These are phyloP conservation scores for Candida vaughaniae DNA, from an alignment of 805 yeast genomes.

Conservation along the genomic window DNA sequence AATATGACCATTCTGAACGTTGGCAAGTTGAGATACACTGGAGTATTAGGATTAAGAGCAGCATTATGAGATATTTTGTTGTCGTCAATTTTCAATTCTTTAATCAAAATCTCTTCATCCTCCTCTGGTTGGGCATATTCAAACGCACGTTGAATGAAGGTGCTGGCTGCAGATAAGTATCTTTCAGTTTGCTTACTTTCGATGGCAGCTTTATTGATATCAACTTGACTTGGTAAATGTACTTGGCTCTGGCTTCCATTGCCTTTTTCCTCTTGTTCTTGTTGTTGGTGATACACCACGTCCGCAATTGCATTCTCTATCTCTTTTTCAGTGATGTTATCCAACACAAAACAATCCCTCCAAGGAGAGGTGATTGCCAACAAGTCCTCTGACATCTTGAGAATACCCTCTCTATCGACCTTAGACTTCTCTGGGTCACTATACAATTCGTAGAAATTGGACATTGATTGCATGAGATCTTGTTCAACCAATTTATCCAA, in stretches of 20 bases:
- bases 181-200: conserved; percentile 70
- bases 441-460: conserved; percentile 76
- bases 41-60: conserved; percentile 78
- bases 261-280: conserved; percentile 13
- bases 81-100: conserved; percentile 37
- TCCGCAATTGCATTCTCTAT: conserved; percentile 71
- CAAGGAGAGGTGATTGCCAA: conserved; percentile 81
- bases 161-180: conserved; percentile 83
- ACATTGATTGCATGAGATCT: conserved; percentile 75
- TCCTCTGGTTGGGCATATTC: conserved; percentile 82
- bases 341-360: conserved; percentile 70
- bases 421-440: conserved; percentile 56
- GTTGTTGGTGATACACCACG: conserved; percentile 46
- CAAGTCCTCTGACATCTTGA: conserved; percentile 84
- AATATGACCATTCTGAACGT: conserved; percentile 92
- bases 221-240: conserved; percentile 56
- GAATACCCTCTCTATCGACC: conserved; percentile 74
- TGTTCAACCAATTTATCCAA: conserved; percentile 64
- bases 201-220: conserved; percentile 61
- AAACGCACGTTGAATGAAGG: conserved; percentile 81
- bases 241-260: too few relatives aligned
- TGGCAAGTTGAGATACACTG: conserved; percentile 72
- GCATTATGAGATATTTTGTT: conserved; percentile 58
- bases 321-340: conserved; percentile 57
- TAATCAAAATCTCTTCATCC: conserved; percentile 34